Base-by-base conservation (phyloP, 1,139 yeast species). In the Saccharomycopsis hybrid region DNA sequence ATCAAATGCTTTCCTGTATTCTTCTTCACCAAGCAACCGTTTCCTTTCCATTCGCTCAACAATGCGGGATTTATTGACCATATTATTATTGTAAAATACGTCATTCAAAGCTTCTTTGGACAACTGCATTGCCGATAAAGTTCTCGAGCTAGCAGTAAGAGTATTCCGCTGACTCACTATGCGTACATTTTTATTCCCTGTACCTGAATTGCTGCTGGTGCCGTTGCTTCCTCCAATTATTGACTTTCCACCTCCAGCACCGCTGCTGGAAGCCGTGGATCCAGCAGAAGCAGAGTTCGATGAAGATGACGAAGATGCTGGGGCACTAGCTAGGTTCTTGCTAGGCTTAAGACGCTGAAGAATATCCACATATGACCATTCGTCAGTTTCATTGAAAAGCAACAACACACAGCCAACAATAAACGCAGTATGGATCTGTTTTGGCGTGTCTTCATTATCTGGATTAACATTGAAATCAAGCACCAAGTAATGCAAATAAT, bases 331-430 rank as follows among this genome's bases (percentile, higher is more conserved):
- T 9, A 8, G 5, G n/a, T 9, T 37, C n/a, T 28, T 28, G 39
- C 25, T 8, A 28, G 42, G 29, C 28, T 41, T 18, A 29, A 49
- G 31, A 24, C 8, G 4, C 11, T 9, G 5, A 5, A 47, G 9
- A 4, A 50, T 30, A n/a, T 41, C 43, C 5, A 30, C 33, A 35
- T 47, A 52, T 9, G 32, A 42, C 5, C 40, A 28, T 7, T 13
- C 35, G 9, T 49, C 53, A 30, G 3, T 3, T 3, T 52, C 53
- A 30, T 52, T 52, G 47, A 49, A 52, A 18, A 46, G 18, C 11
- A 52, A 32, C 32, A 52, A 44, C 2, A 49, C 36, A 13, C 43
- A 43, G 27, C 53, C 55, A 2, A 52, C 40, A 29, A 49, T 41
- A 13, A 39, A 46, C 29, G 43, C 49, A 5, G 55, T 52, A 4